These are phyloP conservation scores for Hymenoscyphus occultus DNA, from an alignment of 2,329 filamentous ascomycete species.

Conservation along the genomic window DNA sequence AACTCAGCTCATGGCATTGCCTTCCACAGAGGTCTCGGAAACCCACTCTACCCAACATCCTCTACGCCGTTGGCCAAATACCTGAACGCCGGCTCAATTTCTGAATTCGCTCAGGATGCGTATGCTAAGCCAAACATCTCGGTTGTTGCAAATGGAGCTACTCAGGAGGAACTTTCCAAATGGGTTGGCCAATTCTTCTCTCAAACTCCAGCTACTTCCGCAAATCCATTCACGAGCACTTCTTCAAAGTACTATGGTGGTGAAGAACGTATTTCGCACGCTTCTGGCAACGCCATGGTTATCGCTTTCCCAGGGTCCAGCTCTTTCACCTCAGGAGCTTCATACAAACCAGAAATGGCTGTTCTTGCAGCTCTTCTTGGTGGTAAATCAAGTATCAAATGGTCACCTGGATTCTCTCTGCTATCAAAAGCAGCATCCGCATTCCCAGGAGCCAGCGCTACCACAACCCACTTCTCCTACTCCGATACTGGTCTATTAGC, in stretches of 20 bases:
- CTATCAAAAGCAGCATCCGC: conserved; percentile 74
- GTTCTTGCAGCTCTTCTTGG: conserved; percentile 88
- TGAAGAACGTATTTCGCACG: conserved; percentile 83
- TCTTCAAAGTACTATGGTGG: conserved; percentile 89
- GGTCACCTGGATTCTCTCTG: conserved; percentile 88
- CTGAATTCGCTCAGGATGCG: conserved; percentile 71
- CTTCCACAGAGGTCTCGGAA: conserved; percentile 90
- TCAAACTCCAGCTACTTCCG: conserved; percentile 55
- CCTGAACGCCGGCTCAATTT: conserved; percentile 71
- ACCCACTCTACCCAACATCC: conserved; percentile 69
- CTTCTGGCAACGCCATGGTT: conserved; percentile 75
- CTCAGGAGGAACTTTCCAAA: conserved; percentile 71
- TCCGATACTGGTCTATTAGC: conserved; percentile 90
- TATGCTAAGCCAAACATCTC: conserved; percentile 91
- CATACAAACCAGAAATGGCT: conserved; percentile 84
- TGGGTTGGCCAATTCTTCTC: conserved; percentile 95
- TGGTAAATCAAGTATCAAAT: conserved; percentile 90
- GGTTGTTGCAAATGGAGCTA: conserved; percentile 84
- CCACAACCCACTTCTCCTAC: conserved; percentile 79
- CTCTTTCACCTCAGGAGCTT: conserved; percentile 61
- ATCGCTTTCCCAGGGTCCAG: conserved; percentile 91
- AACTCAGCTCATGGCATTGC: conserved; percentile 83
- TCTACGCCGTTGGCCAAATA: conserved; percentile 75
- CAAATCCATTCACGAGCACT: conserved; percentile 51
- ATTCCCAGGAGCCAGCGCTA: conserved; percentile 63